Percentiles rank a stretch among this genome's conserved stretches.
Conservation (phyloP, 768 basidiomycete genomes). For the Lactarius tabidus region DNA sequence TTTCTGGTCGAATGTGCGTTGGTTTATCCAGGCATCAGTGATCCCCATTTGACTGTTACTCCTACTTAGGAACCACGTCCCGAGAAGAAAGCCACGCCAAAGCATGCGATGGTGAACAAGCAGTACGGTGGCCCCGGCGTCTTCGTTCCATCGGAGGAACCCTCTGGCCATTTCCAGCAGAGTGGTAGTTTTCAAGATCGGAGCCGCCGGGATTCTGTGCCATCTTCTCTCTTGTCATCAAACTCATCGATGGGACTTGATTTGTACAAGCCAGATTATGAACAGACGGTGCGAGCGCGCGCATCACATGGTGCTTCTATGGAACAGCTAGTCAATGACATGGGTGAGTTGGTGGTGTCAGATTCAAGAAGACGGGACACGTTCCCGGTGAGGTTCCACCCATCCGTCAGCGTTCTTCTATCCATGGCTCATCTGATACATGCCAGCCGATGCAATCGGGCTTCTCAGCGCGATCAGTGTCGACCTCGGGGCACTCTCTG, state of each 20-base stretch:
- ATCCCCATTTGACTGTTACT: slow-evolving; percentile 8
- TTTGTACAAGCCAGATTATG: slow-evolving; percentile 73
- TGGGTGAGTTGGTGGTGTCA: slow-evolving; percentile 60
- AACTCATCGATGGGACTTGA: slow-evolving; percentile 58
- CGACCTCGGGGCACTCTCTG: slow-evolving; percentile 20
- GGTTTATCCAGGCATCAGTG: background rate
- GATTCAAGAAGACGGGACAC: slow-evolving; percentile 50
- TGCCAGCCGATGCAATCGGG: slow-evolving; percentile 10
- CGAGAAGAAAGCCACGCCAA: slow-evolving; percentile 56
- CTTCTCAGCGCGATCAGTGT: slow-evolving; percentile 14
- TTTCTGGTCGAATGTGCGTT: slow-evolving; percentile 88
- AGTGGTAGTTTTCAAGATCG: slow-evolving; percentile 37
- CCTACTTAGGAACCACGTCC: slow-evolving; percentile 67
- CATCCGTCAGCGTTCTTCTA: background rate
- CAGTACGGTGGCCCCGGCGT: slow-evolving; percentile 78
- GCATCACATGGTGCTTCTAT: slow-evolving; percentile 36
- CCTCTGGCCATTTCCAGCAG: slow-evolving; percentile 24
- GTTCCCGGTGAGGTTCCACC: slow-evolving; percentile 42
- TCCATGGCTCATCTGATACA: background rate
- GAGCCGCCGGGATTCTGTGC: slow-evolving; percentile 48
- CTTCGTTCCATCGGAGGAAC: slow-evolving; percentile 48
- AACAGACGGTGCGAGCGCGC: slow-evolving; percentile 40
- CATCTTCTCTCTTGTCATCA: slow-evolving; percentile 59
- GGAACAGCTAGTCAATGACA: slow-evolving; percentile 57
- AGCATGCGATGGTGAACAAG: slow-evolving; percentile 47